A percentile compares a stretch with the other conserved stretches of the same genome.
phyloP scores from a whole-genome alignment of 176 grass and related monocot species.

The Ensete glaucum region DNA sequence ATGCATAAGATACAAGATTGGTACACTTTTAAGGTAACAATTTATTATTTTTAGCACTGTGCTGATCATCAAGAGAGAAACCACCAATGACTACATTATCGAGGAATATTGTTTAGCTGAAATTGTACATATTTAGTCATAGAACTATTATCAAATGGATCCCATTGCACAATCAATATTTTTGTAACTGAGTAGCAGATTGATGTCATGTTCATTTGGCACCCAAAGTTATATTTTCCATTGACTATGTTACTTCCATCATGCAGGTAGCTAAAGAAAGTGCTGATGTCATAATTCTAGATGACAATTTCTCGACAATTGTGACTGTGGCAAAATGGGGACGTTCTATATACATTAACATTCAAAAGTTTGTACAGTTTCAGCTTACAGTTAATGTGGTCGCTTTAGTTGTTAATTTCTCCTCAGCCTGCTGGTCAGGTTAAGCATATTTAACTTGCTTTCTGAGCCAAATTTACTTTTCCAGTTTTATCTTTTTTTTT shows the following conservation, averaged over 20 bases:
- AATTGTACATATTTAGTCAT: no score
- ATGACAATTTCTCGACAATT: constrained; percentile 87
- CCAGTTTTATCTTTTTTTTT: background rate
- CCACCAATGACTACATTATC: no score
- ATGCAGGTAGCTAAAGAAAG: constrained; percentile 82
- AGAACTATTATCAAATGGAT: no score
- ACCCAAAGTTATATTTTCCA: background rate
- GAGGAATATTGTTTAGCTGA: no score
- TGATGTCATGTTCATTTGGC: no score
- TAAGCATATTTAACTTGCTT: constrained; percentile 5
- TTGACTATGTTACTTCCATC: background rate
- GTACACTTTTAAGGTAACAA: no score
- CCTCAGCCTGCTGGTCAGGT: constrained; percentile 45
- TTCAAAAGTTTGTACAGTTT: constrained; percentile 92
- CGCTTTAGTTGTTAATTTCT: constrained; percentile 73
- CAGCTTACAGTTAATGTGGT: constrained; percentile 90
- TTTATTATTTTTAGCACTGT: no score
- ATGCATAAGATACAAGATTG: no score
- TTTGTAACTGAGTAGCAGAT: no score
- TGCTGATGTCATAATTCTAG: constrained; percentile 75
- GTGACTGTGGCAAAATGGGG: constrained; percentile 71
- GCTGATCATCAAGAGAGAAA: no score
- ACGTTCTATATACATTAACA: constrained; percentile 83
- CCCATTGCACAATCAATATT: no score
- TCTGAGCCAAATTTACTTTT: background rate